Evolutionary conservation across 805 yeast species (phyloP).

Genomic region (Kazachstania bromeliacearum): DNA sequence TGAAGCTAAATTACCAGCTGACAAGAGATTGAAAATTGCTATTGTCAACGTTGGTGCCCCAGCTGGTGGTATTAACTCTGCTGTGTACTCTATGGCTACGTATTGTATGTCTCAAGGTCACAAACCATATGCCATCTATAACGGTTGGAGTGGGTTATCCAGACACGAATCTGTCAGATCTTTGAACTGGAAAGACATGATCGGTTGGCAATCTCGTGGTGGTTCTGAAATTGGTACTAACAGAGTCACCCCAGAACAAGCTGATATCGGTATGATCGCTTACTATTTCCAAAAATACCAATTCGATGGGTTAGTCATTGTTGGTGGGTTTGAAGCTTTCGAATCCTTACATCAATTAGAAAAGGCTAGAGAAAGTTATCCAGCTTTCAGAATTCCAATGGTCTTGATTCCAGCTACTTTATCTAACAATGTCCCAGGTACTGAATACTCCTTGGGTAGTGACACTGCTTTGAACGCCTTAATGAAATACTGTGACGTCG

Average conservation of each 20-base stretch:
- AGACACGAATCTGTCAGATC: slow-evolving; percentile 52
- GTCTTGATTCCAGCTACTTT: slow-evolving; percentile 71
- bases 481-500: slow-evolving; percentile 67
- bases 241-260: slow-evolving; percentile 55
- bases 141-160: slow-evolving; percentile 66
- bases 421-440: slow-evolving; percentile 74
- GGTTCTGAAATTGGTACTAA: slow-evolving; percentile 81
- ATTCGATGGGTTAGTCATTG: slow-evolving; percentile 61
- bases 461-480: slow-evolving; percentile 68
- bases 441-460: slow-evolving; percentile 67
- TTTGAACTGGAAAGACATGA: slow-evolving; percentile 59
- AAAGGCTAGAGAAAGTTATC: slow-evolving; percentile 49
- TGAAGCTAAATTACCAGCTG: slow-evolving; percentile 47
- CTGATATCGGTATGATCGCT: slow-evolving; percentile 62
- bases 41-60: slow-evolving; percentile 75
- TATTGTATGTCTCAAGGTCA: slow-evolving; percentile 73
- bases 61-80: slow-evolving; percentile 68
- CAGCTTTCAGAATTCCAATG: slow-evolving; percentile 70
- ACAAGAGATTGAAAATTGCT: slow-evolving; percentile 52
- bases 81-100: slow-evolving; percentile 65
- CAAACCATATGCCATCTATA: slow-evolving; percentile 57
- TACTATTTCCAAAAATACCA: slow-evolving; percentile 59
- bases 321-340: slow-evolving; percentile 80
- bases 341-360: slow-evolving; percentile 61
- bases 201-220: slow-evolving; percentile 65